Evolutionary conservation across 257 asterid genomes (phyloP), one percentile per base, ranked within the genome.

Genomic region (Gentiana macrophylla): DNA sequence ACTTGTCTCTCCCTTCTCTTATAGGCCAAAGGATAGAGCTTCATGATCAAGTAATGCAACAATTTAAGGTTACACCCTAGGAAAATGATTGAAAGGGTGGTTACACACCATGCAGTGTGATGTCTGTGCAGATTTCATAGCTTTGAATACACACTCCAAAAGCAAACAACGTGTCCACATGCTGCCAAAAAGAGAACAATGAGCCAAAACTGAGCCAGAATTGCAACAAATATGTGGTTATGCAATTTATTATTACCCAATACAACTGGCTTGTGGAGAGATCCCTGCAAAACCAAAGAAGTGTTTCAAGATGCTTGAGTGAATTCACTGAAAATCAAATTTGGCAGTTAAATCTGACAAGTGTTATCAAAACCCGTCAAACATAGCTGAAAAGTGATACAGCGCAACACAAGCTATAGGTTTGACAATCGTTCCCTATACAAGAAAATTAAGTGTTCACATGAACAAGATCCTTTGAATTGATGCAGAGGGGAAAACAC

Each of bases 141-240:
- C 78, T 36, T 67, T 68, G 67, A 52, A 73, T 57, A 72, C 63
- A 70, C 89, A 80, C n/a, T n/a, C 94, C 94, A 80, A 64, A 80
- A 80, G 69, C 94, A 84, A 6, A 86, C 81, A 62, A 80, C 67
- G 67, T 80, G 94, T 10, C 94, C 89, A 72, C 94, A 84, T 44
- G 77, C 94, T 79, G 73, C 68, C 70, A 6, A 44, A n/a, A n/a
- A n/a, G n/a, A n/a, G n/a, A n/a, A n/a, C n/a, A n/a, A n/a, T n/a
- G n/a, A n/a, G n/a, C 37, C 37, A 12, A 60, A 36, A 46, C 11
- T 59, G 7, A 35, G 60, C 24, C n/a, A 12, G 48, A 35, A 35
- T 37, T 8, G 12, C 43, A 7, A 38, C 12, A 55, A 55, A 37
- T 55, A 8, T 12, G 60, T n/a, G 13, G n/a, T 13, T 54, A 11